Conservation (phyloP, 176 grass and related monocot genomes). For the Triticum aestivum region IWGSC_CS_RefSeq_v2.1 NC_057795.1:212450365-212450864, state of each 20-base stretch:
- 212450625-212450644: not conserved
- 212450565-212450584: not conserved
- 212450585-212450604: not conserved
- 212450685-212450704: not conserved
- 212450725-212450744: not conserved
- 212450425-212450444: not conserved
- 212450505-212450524: not conserved
- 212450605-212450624: not conserved
- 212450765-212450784: too few species aligned
- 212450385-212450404: conserved; percentile 47
- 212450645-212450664: not conserved
- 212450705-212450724: not conserved
- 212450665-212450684: not conserved
- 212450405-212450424: not conserved
- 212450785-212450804: not conserved
- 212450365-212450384: conserved; percentile 49
- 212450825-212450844: not conserved
- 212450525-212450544: not conserved
- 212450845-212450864: not conserved
- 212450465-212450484: not conserved
- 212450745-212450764: too few species aligned
- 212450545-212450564: not conserved
- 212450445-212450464: not conserved
- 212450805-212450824: not conserved
- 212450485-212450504: not conserved